Evolutionary conservation across 1,139 yeast species (phyloP), one percentile per base, ranked within the genome.

Genomic region (Kodamaea derodonti): DNA sequence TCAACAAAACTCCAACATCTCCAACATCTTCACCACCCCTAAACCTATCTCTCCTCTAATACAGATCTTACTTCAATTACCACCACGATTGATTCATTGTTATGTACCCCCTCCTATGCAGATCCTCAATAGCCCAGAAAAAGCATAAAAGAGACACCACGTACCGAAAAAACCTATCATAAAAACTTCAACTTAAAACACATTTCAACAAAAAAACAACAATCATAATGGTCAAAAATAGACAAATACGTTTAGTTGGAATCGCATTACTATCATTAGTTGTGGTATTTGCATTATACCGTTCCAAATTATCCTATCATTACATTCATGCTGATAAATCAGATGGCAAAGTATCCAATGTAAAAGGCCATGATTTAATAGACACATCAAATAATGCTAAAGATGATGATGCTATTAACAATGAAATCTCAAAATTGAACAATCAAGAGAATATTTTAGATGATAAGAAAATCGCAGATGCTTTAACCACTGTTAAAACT

Each of bases 351-450:
- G 29, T 23, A 8, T 7, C 12, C 14, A n/a, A n/a, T n/a, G 14
- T 13, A 15, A 22, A 18, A n/a, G 27, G 18, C 20, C 33, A 45
- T 34, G 47, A 48, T 14, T 39, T 65, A 29, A 53, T 66, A 24
- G 62, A 62, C 37, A 54, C 68, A 10, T 47, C 49, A 20, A 62
- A 62, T 41, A 62, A 66, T 45, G 72, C 53, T 38, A 55, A 62
- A 38, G 37, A 51, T 10, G 72, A 69, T 39, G 69, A 54, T 25
- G 71, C 69, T 15, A 67, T 69, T 31, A 68, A 68, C 44, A 40
- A 62, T 35, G 64, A 66, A 35, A 65, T 66, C 31, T 56, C 58
- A 23, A 60, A 63, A 39, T 48, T 56, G 32, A 46, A 42, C 37
- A 46, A 36, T 29, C 34, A 36, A 15, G 36, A 31, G 18, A 35